Evolutionary conservation across 2,329 filamentous ascomycete genomes (phyloP).

Genomic region (Graphiopsis chlorocephala): DNA sequence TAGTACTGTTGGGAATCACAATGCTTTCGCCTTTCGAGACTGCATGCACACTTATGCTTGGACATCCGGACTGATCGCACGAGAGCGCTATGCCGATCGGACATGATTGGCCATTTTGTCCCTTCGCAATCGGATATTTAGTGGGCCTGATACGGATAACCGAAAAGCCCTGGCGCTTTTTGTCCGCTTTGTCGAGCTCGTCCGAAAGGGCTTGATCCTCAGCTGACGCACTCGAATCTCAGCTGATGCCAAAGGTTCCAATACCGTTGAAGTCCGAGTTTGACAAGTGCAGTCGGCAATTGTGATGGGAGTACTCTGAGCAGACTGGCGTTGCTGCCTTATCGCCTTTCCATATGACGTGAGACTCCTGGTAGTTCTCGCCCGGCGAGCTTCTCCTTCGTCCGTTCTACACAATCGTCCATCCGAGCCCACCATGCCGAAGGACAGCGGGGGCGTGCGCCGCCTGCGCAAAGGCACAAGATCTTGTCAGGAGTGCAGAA

Average conservation of each 20-base stretch:
- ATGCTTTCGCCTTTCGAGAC: not conserved
- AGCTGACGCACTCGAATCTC: not conserved
- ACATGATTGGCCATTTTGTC: not conserved
- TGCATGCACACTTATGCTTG: not conserved
- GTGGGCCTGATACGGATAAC: not conserved
- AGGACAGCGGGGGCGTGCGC: not conserved
- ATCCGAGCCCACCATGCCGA: not conserved
- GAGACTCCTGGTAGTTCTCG: not conserved
- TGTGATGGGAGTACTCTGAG: not conserved
- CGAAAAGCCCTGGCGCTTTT: not conserved
- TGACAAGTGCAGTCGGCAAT: not conserved
- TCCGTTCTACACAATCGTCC: not conserved
- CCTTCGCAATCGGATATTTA: not conserved
- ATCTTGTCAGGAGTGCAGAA: slow-evolving; percentile 2
- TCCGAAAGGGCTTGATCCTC: not conserved
- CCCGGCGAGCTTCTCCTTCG: not conserved
- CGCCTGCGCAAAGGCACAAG: slow-evolving; percentile 1
- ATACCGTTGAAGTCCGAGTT: too few relatives aligned
- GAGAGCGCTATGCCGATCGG: not conserved
- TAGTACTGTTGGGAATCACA: not conserved
- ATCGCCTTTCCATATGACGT: not conserved
- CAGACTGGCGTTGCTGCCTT: not conserved
- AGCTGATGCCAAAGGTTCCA: not conserved
- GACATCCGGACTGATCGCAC: not conserved
- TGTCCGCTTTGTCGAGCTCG: not conserved